Evolutionary conservation across 495 filamentous ascomycete genomes (phyloP).

Genomic region (Penicillium goetzii): DNA sequence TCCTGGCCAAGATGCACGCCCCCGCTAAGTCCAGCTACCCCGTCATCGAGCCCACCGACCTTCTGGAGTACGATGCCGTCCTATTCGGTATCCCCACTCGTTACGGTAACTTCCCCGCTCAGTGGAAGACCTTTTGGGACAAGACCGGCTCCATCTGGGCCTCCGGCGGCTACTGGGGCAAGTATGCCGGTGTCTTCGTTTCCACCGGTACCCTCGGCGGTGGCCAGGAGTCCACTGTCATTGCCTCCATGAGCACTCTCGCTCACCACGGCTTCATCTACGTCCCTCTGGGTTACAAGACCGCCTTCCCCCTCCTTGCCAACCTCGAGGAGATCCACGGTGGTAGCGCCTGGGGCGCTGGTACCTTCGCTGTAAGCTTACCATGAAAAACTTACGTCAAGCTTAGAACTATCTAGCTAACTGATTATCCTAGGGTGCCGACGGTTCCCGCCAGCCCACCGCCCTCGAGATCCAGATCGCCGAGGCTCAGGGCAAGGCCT

Average conservation of each 20-base stretch:
- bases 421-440: constrained; percentile 47
- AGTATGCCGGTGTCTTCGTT: constrained; percentile 91
- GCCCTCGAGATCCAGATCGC: constrained; percentile 77
- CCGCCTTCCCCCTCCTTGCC: constrained; percentile 67
- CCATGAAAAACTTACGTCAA: neutral
- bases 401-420: constrained; percentile 5
- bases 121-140: constrained; percentile 95
- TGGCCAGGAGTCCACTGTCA: constrained; percentile 88
- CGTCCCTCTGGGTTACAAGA: constrained; percentile 91
- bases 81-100: constrained; percentile 97
- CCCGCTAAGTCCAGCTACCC: constrained; percentile 75
- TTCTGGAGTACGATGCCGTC: constrained; percentile 86
- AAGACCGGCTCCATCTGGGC: constrained; percentile 74
- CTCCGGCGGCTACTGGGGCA: constrained; percentile 78
- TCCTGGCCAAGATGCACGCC: constrained; percentile 87
- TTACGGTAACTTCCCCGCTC: constrained; percentile 96
- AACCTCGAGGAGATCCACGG: constrained; percentile 79
- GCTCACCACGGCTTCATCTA: constrained; percentile 95
- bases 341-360: constrained; percentile 90
- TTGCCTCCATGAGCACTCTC: constrained; percentile 84
- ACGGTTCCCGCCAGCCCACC: constrained; percentile 82
- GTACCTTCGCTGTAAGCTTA: constrained; percentile 77
- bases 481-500: constrained; percentile 77
- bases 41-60: constrained; percentile 63
- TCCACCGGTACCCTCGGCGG: constrained; percentile 80